phyloP scores from a whole-genome alignment of 345 rosid species.

The Arabis alpina region DNA sequence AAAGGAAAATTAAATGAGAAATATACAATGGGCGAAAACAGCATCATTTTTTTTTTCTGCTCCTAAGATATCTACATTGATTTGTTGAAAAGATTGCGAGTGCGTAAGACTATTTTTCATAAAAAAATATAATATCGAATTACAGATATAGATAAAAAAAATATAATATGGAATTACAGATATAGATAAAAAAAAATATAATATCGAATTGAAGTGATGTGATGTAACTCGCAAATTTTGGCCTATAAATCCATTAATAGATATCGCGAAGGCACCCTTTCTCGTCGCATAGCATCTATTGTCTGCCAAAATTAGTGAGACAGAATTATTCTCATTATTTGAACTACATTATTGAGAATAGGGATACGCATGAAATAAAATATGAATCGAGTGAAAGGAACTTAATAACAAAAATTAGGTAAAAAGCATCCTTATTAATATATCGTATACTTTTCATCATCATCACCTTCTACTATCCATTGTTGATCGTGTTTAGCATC shows the following conservation, averaged over 20 bases:
- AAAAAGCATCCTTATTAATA: too few species aligned
- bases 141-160: neutral
- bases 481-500: too few species aligned
- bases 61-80: neutral
- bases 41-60: neutral
- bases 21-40: neutral
- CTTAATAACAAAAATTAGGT: too few species aligned
- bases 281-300: slow-evolving; percentile 7
- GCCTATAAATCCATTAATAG: neutral
- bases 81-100: neutral
- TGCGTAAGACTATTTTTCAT: neutral
- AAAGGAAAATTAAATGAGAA: too few species aligned
- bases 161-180: neutral
- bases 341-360: neutral
- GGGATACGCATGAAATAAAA: neutral
- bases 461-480: too few species aligned
- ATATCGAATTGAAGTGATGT: slow-evolving; percentile 12
- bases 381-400: neutral
- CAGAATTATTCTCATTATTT: neutral
- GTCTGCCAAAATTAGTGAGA: neutral
- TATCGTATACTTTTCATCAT: too few species aligned
- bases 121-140: neutral
- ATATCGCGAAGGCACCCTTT: slow-evolving; percentile 4
- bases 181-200: neutral
- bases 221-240: slow-evolving; percentile 14